These are phyloP conservation scores for Dendrobium officinale DNA, from an alignment of 106 monocot species.

Conservation along the genomic window DNA sequence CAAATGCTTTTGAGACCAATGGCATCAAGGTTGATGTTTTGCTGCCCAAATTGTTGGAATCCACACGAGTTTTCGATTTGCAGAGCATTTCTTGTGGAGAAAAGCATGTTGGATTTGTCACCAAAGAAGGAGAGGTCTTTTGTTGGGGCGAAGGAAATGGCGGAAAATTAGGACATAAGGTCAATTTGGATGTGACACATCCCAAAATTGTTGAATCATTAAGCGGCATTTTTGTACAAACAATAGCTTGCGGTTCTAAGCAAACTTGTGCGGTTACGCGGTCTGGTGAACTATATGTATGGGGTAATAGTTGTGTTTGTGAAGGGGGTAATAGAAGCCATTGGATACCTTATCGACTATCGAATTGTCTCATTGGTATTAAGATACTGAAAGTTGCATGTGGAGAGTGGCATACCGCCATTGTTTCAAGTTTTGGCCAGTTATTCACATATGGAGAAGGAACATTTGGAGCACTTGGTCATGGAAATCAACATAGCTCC, in stretches of 20 bases:
- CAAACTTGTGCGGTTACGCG: slow-evolving; percentile 48
- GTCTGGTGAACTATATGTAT: slow-evolving; percentile 54
- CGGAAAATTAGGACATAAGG: slow-evolving; percentile 47
- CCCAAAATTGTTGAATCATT: slow-evolving; percentile 53
- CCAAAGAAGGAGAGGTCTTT: slow-evolving; percentile 52
- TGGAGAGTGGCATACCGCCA: slow-evolving; percentile 56
- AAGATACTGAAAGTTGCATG: slow-evolving; percentile 38
- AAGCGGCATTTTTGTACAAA: slow-evolving; percentile 14
- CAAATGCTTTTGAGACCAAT: background rate
- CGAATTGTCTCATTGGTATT: slow-evolving; percentile 23
- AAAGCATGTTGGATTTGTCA: slow-evolving; percentile 55
- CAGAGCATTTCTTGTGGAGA: slow-evolving; percentile 50
- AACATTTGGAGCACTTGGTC: slow-evolving; percentile 60
- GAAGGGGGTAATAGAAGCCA: slow-evolving; percentile 19
- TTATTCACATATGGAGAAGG: slow-evolving; percentile 67
- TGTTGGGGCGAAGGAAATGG: slow-evolving; percentile 50
- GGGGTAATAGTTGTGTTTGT: slow-evolving; percentile 29
- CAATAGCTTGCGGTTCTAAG: slow-evolving; percentile 31
- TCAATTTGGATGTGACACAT: slow-evolving; percentile 25
- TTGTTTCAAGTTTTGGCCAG: slow-evolving; percentile 36
- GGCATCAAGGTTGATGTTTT: slow-evolving; percentile 21
- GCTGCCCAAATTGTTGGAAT: slow-evolving; percentile 54
- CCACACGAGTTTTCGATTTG: slow-evolving; percentile 37
- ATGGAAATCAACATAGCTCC: slow-evolving; percentile 39
- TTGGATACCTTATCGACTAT: slow-evolving; percentile 53